These are phyloP conservation scores for Penicilliopsis zonata DNA, from an alignment of 495 filamentous ascomycete species.

Conservation along the genomic window DNA sequence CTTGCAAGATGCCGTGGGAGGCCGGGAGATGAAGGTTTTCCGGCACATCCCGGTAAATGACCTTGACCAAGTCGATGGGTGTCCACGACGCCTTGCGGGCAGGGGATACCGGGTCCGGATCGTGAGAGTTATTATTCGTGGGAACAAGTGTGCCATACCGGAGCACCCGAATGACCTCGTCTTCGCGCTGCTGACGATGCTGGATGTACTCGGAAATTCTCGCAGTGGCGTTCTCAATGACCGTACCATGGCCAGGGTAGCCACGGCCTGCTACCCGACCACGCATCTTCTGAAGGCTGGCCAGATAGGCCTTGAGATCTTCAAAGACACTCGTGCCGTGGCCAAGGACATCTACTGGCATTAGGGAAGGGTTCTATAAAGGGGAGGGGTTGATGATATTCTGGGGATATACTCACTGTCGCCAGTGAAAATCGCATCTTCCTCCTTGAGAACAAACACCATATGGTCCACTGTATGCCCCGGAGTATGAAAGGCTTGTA, in stretches of 20 bases:
- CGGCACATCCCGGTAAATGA: conserved; percentile 70
- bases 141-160: conserved; percentile 23
- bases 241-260: conserved; percentile 80
- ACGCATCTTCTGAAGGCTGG: conserved; percentile 61
- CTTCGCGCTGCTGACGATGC: conserved; percentile 69
- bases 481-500: conserved; percentile 66
- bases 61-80: conserved; percentile 69
- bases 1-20: conserved; percentile 52
- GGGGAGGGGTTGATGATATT: too few relatives aligned
- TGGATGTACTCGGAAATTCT: conserved; percentile 71
- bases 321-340: conserved; percentile 92
- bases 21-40: conserved; percentile 65
- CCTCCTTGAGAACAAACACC: conserved; percentile 55
- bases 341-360: conserved; percentile 57
- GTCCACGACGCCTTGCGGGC: conserved; percentile 39
- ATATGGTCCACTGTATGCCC: conserved; percentile 86
- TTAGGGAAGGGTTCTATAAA: background rate
- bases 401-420: conserved; percentile 47
- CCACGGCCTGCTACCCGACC: conserved; percentile 51
- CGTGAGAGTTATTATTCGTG: conserved; percentile 13
- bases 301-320: conserved; percentile 60
- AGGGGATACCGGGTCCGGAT: conserved; percentile 11
- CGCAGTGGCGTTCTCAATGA: conserved; percentile 50
- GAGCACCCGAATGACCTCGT: conserved; percentile 65
- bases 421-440: conserved; percentile 82